Conservation (phyloP, 495 filamentous ascomycete genomes). For the Clohesyomyces aquaticus region DNA sequence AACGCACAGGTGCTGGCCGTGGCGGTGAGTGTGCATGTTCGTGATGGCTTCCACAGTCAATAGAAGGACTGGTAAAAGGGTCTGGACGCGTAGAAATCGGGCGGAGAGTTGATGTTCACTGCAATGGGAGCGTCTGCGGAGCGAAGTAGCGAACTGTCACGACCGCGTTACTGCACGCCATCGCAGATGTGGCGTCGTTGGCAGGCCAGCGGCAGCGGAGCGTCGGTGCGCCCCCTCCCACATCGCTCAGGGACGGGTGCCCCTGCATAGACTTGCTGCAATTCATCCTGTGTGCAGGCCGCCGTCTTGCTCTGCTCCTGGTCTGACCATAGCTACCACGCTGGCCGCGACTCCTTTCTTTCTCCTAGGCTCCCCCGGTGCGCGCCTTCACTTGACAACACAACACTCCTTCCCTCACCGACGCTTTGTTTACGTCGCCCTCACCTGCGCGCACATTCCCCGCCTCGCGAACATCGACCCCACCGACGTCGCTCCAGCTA, state of each 20-base stretch:
- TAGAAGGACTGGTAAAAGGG: neutral
- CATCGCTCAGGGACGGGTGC: conserved; percentile 15
- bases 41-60: too few relatives aligned
- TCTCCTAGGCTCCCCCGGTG: neutral
- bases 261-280: conserved; percentile 26
- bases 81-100: neutral
- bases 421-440: conserved; percentile 26
- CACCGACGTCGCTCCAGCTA: neutral
- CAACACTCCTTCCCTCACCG: conserved; percentile 1
- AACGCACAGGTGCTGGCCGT: neutral
- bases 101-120: neutral
- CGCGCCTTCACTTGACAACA: neutral
- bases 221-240: neutral
- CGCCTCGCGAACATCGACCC: conserved; percentile 6
- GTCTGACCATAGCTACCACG: conserved; percentile 3
- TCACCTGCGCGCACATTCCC: neutral
- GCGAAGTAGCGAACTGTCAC: neutral
- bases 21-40: neutral
- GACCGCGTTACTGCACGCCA: neutral
- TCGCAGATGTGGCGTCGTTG: neutral
- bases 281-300: conserved; percentile 15
- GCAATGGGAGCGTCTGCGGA: neutral
- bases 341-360: conserved; percentile 6
- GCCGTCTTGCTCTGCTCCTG: conserved; percentile 1
- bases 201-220: conserved; percentile 1